Percentiles rank a stretch among this genome's conserved stretches.
Evolutionary conservation across 169 alveolate species (phyloP).

Genomic region (Plasmodium blacklocki): DNA sequence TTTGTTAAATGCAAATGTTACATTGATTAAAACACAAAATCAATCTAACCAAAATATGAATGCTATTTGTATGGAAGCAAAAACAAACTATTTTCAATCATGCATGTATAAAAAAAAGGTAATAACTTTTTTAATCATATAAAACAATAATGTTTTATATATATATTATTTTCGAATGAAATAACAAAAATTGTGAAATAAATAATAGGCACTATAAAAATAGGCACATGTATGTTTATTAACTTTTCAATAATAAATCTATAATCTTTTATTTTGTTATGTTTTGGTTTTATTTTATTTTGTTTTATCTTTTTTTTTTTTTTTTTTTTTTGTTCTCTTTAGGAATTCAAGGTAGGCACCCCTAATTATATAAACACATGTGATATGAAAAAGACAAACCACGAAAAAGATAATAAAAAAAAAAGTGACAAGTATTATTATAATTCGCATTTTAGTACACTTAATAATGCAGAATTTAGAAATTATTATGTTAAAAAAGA

Average conservation of each 20-base stretch:
- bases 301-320: too few relatives aligned
- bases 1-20: not conserved
- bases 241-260: too few relatives aligned
- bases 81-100: conserved; percentile 16
- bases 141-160: too few relatives aligned
- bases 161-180: too few relatives aligned
- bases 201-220: too few relatives aligned
- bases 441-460: too few relatives aligned
- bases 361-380: not conserved
- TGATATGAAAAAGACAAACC: conserved; percentile 16
- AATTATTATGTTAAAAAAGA: not conserved
- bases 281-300: not conserved
- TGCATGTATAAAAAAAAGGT: conserved; percentile 23
- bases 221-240: too few relatives aligned
- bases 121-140: not conserved
- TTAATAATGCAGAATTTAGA: not conserved
- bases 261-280: too few relatives aligned
- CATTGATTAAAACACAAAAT: conserved; percentile 2
- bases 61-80: conserved; percentile 3
- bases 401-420: not conserved
- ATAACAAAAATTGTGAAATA: too few relatives aligned
- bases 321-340: conserved; percentile 18
- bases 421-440: not conserved
- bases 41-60: conserved; percentile 8
- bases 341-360: conserved; percentile 21